Conservation (phyloP, 805 yeast species). For the Ascoidea tarda region DNA sequence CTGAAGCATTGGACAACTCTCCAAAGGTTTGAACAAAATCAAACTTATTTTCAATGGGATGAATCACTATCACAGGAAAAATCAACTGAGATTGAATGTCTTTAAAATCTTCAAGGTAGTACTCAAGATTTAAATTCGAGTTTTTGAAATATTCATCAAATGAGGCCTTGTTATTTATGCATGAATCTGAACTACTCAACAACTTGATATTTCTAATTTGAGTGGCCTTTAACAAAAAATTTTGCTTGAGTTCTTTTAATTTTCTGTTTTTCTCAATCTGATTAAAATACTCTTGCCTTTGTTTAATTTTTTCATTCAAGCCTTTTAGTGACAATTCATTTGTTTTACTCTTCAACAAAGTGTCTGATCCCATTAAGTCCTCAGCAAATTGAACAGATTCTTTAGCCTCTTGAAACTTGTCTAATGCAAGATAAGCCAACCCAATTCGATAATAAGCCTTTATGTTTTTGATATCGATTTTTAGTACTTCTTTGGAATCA, state of each 20-base stretch:
- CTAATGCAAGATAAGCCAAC: conserved; percentile 60
- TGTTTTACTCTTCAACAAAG: conserved; percentile 18
- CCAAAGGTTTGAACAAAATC: conserved; percentile 68
- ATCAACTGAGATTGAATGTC: conserved; percentile 68
- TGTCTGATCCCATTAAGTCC: conserved; percentile 32
- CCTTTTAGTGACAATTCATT: conserved; percentile 19
- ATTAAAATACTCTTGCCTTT: conserved; percentile 17
- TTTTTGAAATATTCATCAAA: conserved; percentile 13
- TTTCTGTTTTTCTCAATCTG: conserved; percentile 10
- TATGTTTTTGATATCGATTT: conserved; percentile 49
- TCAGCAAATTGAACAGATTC: conserved; percentile 54
- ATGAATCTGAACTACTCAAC: conserved; percentile 4
- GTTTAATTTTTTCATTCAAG: conserved; percentile 19
- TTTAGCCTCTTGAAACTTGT: conserved; percentile 56
- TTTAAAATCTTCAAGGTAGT: conserved; percentile 45
- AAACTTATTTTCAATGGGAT: conserved; percentile 74
- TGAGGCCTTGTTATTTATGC: neutral
- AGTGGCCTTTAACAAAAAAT: conserved; percentile 33
- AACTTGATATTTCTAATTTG: conserved; percentile 5
- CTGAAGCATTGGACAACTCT: conserved; percentile 55
- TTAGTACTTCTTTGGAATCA: conserved; percentile 65
- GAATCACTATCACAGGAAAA: conserved; percentile 70
- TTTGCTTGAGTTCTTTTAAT: conserved; percentile 17
- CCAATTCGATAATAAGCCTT: conserved; percentile 84
- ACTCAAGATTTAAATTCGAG: conserved; percentile 23